These are phyloP conservation scores for Pseudofabraea citricarpa DNA, from an alignment of 2,329 filamentous ascomycete species.

Conservation along the genomic window DNA sequence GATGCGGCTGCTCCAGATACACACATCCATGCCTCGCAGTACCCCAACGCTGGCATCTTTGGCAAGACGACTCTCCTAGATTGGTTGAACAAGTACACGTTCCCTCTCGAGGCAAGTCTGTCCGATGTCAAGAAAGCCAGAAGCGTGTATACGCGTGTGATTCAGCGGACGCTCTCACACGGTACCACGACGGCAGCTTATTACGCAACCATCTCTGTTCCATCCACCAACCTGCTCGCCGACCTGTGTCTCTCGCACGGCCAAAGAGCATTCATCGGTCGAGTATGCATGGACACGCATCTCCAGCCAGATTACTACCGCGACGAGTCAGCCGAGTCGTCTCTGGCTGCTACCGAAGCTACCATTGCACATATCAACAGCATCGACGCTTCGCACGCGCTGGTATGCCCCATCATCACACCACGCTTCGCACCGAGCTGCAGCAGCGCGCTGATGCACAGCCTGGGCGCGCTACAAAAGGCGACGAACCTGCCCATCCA, in stretches of 20 bases:
- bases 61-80: conserved; percentile 88
- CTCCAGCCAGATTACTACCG: conserved; percentile 74
- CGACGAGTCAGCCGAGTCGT: conserved; percentile 60
- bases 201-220: conserved; percentile 84
- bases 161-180: conserved; percentile 76
- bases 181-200: conserved; percentile 95
- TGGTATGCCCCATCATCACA: conserved; percentile 79
- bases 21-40: conserved; percentile 92
- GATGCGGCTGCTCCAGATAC: conserved; percentile 80
- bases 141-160: conserved; percentile 70
- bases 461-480: conserved; percentile 59
- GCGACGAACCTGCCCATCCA: conserved; percentile 67
- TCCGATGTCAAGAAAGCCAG: conserved; percentile 56
- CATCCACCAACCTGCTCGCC: conserved; percentile 85
- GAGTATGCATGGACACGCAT: conserved; percentile 87
- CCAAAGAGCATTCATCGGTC: conserved; percentile 85
- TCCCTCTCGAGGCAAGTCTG: conserved; percentile 82
- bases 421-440: conserved; percentile 63
- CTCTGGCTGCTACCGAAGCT: conserved; percentile 49
- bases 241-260: conserved; percentile 74
- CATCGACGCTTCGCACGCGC: conserved; percentile 59
- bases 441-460: conserved; percentile 52
- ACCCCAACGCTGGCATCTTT: conserved; percentile 90
- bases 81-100: conserved; percentile 93
- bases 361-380: conserved; percentile 60